Conservation (phyloP, 768 basidiomycete genomes). For the Nidularia pulvinata region DNA sequence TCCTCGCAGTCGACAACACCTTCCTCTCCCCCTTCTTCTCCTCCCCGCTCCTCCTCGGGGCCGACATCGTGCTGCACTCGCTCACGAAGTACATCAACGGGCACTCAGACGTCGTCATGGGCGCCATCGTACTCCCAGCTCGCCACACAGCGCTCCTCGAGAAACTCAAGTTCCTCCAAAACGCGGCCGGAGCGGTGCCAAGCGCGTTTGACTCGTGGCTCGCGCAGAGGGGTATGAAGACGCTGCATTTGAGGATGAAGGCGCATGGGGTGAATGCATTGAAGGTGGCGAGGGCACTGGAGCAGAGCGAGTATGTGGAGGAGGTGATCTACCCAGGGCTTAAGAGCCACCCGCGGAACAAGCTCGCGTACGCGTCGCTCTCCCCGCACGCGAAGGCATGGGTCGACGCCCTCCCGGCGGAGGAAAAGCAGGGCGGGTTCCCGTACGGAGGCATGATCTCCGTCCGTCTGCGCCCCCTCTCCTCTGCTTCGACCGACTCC, state of each 20-base stretch:
- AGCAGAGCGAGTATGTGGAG: constrained; percentile 58
- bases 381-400: constrained; percentile 72
- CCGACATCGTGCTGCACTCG: constrained; percentile 84
- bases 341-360: constrained; percentile 61
- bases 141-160: constrained; percentile 45
- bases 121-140: constrained; percentile 71
- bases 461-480: constrained; percentile 46
- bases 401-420: constrained; percentile 31
- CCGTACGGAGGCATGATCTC: constrained; percentile 93
- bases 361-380: constrained; percentile 60
- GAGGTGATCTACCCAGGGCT: constrained; percentile 89
- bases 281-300: constrained; percentile 64
- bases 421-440: constrained; percentile 54
- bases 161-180: constrained; percentile 85
- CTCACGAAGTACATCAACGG: constrained; percentile 94
- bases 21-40: constrained; percentile 93
- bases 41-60: constrained; percentile 82
- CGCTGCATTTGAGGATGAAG: constrained; percentile 85
- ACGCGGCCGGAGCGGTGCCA: constrained; percentile 83
- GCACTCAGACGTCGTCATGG: constrained; percentile 93
- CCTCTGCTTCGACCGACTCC: constrained; percentile 32
- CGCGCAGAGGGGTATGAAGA: constrained; percentile 89
- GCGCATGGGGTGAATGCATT: constrained; percentile 87
- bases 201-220: constrained; percentile 90
- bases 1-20: constrained; percentile 93